These are phyloP conservation scores for Paecilomyces sp. DNA, from an alignment of 2,329 filamentous ascomycete genomes.

Conservation along the genomic window DNA sequence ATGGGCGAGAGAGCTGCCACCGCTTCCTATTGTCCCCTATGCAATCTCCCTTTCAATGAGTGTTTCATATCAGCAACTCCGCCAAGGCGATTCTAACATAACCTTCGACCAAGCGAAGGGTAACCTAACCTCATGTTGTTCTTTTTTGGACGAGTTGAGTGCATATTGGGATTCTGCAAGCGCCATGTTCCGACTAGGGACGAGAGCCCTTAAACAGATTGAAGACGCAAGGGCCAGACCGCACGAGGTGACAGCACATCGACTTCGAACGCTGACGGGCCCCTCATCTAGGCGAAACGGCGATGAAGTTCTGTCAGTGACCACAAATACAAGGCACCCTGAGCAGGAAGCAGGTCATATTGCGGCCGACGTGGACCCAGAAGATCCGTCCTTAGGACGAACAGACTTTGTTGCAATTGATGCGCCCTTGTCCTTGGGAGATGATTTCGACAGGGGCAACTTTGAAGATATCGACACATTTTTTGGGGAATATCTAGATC, in stretches of 20 bases:
- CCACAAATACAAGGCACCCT: not conserved
- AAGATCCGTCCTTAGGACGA: not conserved
- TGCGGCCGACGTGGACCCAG: not conserved
- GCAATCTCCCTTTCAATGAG: slow-evolving; percentile 49
- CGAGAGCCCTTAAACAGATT: slow-evolving; percentile 28
- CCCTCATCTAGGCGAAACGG: not conserved
- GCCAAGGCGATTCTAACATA: slow-evolving; percentile 42
- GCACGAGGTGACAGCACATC: not conserved
- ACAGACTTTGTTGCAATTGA: not conserved
- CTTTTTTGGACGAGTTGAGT: slow-evolving; percentile 26
- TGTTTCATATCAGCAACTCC: slow-evolving; percentile 51
- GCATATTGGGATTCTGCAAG: slow-evolving; percentile 34
- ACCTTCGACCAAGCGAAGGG: slow-evolving; percentile 28
- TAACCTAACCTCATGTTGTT: slow-evolving; percentile 29
- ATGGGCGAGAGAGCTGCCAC: slow-evolving; percentile 39
- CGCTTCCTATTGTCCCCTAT: slow-evolving; percentile 50
- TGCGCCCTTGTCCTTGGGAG: not conserved
- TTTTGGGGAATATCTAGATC: slow-evolving; percentile 28
- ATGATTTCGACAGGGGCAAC: slow-evolving; percentile 31
- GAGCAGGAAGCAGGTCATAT: not conserved
- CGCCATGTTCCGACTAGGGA: slow-evolving; percentile 34
- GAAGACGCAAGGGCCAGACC: slow-evolving; percentile 7
- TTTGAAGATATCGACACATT: slow-evolving; percentile 29
- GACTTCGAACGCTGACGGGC: not conserved
- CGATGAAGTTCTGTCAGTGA: not conserved